These are phyloP conservation scores for Lachancea thermotolerans DNA, from an alignment of 805 yeast genomes.

Conservation along the genomic window DNA sequence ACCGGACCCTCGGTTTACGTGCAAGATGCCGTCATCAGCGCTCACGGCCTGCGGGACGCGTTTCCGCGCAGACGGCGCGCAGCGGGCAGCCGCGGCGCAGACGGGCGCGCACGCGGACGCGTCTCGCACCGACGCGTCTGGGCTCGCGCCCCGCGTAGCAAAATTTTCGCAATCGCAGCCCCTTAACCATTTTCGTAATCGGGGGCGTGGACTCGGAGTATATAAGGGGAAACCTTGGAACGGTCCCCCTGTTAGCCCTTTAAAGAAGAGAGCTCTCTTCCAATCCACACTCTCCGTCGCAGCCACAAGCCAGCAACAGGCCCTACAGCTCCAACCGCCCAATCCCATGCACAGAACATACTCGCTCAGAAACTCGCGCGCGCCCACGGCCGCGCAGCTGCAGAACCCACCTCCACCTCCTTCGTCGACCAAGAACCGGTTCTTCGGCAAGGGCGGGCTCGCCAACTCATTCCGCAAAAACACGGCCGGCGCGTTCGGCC, in stretches of 20 bases:
- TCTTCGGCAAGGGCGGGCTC: slow-evolving; percentile 75
- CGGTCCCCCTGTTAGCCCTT: neutral
- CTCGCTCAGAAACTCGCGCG: slow-evolving; percentile 89
- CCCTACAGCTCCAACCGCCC: neutral
- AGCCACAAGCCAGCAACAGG: neutral
- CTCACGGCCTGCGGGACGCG: no score
- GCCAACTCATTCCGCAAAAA: slow-evolving; percentile 57
- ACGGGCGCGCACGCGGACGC: neutral
- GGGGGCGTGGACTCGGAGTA: neutral
- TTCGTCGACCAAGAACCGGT: slow-evolving; percentile 72
- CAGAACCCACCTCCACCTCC: slow-evolving; percentile 94
- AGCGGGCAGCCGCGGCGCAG: no score
- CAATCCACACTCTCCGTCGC: no score
- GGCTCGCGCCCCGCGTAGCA: neutral
- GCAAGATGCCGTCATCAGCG: no score
- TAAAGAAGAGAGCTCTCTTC: no score
- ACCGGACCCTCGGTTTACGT: no score
- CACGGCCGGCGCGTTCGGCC: slow-evolving; percentile 75
- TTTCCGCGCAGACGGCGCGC: no score
- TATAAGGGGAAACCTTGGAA: neutral
- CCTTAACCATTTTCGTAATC: neutral
- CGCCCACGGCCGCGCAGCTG: slow-evolving; percentile 95
- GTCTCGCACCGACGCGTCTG: neutral
- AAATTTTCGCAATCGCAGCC: neutral
- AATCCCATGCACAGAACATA: slow-evolving; percentile 89